Base-by-base conservation (phyloP, 768 basidiomycete species). In the Mrakia hoshinonis region DNA sequence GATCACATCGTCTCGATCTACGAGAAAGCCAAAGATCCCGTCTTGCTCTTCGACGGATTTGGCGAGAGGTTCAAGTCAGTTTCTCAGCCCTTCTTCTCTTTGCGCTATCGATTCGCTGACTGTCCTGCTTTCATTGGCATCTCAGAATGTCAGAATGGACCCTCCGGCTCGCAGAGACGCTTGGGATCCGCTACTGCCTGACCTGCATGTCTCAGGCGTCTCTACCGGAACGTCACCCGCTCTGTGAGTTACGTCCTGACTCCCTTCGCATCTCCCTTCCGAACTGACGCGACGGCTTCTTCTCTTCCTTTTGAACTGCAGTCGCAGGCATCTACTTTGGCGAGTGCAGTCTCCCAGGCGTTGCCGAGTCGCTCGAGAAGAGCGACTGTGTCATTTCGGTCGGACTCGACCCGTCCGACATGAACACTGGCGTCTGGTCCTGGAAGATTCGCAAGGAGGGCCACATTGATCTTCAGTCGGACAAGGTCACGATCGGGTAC, bases 241-340 rank as follows among this genome's bases (percentile, higher is more conserved):
- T n/a, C n/a, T n/a, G n/a, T n/a, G n/a, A n/a, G n/a, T n/a, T n/a
- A n/a, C n/a, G n/a, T n/a, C n/a, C n/a, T n/a, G n/a, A n/a, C n/a
- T n/a, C n/a, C n/a, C n/a, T n/a, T n/a, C n/a, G n/a, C n/a, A n/a
- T n/a, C n/a, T n/a, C n/a, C n/a, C n/a, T n/a, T n/a, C n/a, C n/a
- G n/a, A n/a, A n/a, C n/a, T n/a, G n/a, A n/a, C n/a, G n/a, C n/a
- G n/a, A n/a, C n/a, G n/a, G n/a, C n/a, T n/a, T n/a, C n/a, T n/a
- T n/a, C n/a, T n/a, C n/a, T n/a, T n/a, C n/a, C n/a, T n/a, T n/a
- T n/a, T n/a, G n/a, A n/a, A n/a, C n/a, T n/a, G n/a, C n/a, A n/a
- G n/a, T n/a, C 76, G 90, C 90, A 65, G 91, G 91, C 34, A 90
- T 90, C 76, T 74, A 89, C 81, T 73, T 91, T 39, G 92, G 91